A percentile compares a stretch with the other conserved stretches of the same genome.
Conservation (phyloP, 2,329 filamentous ascomycete genomes). For the Aspergillus fructus region DNA sequence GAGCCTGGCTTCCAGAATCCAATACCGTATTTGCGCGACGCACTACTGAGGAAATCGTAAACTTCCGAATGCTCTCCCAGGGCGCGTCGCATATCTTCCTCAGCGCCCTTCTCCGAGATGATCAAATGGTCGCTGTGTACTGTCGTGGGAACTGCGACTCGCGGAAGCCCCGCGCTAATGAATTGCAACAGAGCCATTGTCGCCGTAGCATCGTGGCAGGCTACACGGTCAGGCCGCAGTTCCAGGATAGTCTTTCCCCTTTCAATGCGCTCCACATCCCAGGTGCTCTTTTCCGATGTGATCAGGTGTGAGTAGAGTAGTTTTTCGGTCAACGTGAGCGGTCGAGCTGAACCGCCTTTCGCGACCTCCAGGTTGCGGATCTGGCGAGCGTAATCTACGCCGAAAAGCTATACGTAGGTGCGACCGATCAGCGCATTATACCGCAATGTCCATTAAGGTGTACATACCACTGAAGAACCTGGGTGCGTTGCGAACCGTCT, state of each 20-base stretch:
- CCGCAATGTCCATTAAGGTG: background rate
- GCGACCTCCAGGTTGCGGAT: slow-evolving; percentile 5
- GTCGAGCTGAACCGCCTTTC: slow-evolving; percentile 14
- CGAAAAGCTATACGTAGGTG: background rate
- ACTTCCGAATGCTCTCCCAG: slow-evolving; percentile 36
- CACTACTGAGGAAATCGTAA: slow-evolving; percentile 40
- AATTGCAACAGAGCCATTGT: slow-evolving; percentile 47
- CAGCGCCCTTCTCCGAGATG: slow-evolving; percentile 33
- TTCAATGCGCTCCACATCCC: slow-evolving; percentile 28
- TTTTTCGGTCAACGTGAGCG: slow-evolving; percentile 42
- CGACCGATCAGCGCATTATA: background rate
- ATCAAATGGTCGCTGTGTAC: slow-evolving; percentile 45
- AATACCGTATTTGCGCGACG: slow-evolving; percentile 49
- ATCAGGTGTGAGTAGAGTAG: slow-evolving; percentile 41
- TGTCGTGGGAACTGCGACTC: slow-evolving; percentile 40
- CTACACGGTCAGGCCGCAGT: slow-evolving; percentile 41
- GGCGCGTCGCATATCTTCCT: slow-evolving; percentile 29
- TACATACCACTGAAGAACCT: background rate
- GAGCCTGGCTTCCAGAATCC: slow-evolving; percentile 41
- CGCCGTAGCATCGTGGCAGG: slow-evolving; percentile 45
- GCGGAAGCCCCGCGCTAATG: slow-evolving; percentile 42
- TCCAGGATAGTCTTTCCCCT: slow-evolving; percentile 40
- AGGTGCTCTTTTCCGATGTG: slow-evolving; percentile 18
- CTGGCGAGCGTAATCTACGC: slow-evolving; percentile 9
- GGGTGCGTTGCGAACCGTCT: background rate